These are phyloP conservation scores for Fusarium heterosporum DNA, from an alignment of 2,329 filamentous ascomycete species.

Conservation along the genomic window DNA sequence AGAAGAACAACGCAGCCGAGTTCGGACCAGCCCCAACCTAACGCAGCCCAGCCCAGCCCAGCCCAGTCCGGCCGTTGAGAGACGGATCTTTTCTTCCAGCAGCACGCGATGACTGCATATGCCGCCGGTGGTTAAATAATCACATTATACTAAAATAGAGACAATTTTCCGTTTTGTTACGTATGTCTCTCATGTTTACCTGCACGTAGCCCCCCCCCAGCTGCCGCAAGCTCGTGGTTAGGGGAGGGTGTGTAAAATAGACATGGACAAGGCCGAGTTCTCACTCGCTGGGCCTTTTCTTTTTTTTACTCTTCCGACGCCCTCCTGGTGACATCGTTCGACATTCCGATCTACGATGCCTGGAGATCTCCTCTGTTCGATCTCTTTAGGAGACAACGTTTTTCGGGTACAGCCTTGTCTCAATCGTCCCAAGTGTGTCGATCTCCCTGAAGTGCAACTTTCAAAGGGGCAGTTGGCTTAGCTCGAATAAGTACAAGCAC, in stretches of 20 bases:
- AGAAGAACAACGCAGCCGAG: neutral
- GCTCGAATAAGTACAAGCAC: neutral
- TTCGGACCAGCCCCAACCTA: too few species aligned
- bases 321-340: conserved; percentile 2
- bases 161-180: too few species aligned
- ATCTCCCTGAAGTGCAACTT: neutral
- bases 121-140: conserved; percentile 22
- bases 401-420: neutral
- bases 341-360: conserved; percentile 27
- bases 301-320: neutral
- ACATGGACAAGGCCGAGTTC: neutral
- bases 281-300: conserved; percentile 10
- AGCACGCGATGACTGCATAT: conserved; percentile 31
- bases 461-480: neutral
- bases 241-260: neutral
- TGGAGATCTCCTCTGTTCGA: conserved; percentile 18
- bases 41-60: neutral
- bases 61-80: conserved; percentile 13
- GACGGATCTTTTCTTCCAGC: conserved; percentile 26
- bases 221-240: neutral
- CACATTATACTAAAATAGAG: neutral
- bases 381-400: conserved; percentile 27
- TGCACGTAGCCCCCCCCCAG: neutral
- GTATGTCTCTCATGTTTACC: neutral
- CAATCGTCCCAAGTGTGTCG: neutral